Conservation (phyloP, 345 rosid species). For the Melaleuca alternifolia region DNA sequence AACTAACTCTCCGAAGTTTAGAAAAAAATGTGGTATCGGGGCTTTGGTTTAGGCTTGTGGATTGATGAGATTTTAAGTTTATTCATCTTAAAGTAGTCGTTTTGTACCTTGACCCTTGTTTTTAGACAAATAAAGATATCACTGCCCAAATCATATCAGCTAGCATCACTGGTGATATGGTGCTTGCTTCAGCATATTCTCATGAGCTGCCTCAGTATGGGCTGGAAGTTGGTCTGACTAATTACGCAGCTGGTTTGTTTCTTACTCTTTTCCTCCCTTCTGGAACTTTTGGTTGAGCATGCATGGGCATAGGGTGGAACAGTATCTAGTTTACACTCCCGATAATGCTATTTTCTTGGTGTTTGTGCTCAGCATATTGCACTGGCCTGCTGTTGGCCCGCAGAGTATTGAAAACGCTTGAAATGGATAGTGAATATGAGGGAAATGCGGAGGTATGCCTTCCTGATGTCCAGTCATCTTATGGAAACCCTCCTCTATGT, state of each 20-base stretch:
- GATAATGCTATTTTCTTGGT: background rate
- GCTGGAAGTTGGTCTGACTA: constrained; percentile 56
- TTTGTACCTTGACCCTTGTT: constrained; percentile 9
- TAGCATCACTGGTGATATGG: constrained; percentile 42
- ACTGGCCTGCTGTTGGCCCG: constrained; percentile 72
- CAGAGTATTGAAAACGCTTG: constrained; percentile 51
- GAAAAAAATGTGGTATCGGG: background rate
- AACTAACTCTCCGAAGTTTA: background rate
- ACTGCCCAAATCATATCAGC: constrained; percentile 44
- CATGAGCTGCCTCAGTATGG: constrained; percentile 62
- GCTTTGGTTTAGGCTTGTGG: background rate
- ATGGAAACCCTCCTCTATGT: background rate
- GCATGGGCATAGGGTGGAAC: background rate
- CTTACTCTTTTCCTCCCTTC: constrained; percentile 1
- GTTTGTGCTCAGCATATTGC: constrained; percentile 44
- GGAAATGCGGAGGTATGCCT: constrained; percentile 56
- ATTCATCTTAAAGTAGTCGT: background rate
- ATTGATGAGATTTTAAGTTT: background rate
- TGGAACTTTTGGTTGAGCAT: background rate
- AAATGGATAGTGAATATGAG: constrained; percentile 54
- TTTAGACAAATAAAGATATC: constrained; percentile 58
- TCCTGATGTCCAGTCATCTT: background rate
- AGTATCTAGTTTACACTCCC: background rate
- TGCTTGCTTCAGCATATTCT: constrained; percentile 54
- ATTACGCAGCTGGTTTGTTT: constrained; percentile 60